Base-by-base conservation (phyloP, 805 yeast species). In the Cyberlindnera saturnus region DNA sequence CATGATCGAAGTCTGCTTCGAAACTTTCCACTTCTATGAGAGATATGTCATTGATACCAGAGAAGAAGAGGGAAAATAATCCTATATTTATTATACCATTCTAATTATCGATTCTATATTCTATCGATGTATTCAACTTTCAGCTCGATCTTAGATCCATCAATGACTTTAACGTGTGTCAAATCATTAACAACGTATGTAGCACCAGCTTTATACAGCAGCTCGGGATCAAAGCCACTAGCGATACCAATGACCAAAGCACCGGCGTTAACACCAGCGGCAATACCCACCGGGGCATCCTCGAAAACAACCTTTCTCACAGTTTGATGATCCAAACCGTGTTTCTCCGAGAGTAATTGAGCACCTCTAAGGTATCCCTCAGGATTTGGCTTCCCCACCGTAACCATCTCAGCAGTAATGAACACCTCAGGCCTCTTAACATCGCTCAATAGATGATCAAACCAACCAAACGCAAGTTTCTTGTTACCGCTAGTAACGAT, bases 261-360 rank as follows among this genome's bases (percentile, higher is more conserved):
- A 51, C 95, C 95, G 15, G 93, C 86, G 46, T 77, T 86, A 59
- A 81, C 78, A 63, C 95, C 96, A 32, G 95, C 95, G 55, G 77
- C 69, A 51, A 86, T 81, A 61, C 96, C 95, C 39, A 91, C 91
- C 48, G 95, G 95, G 38, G 95, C 95, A 61, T 86, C 96, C 67
- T 86, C 96, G 57, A 86, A 86, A 32, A 83, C 89, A 39, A 86
- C 79, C 34, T 68, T 69, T 54, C 66, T 70, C 43, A 69, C 65
- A 34, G 57, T 53, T 15, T 64, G 55, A 40, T 67, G 67, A 45
- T 62, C 63, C 53, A 49, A 56, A 13, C 64, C 65, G 47, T 61
- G 55, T 48, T 60, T 68, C 55, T 61, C 60, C 55, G 67, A 62
- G 48, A 86, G 82, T 57, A 69, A 64, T 55, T 74, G 71, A 10